A percentile compares a stretch with the other conserved stretches of the same genome.
These are phyloP conservation scores for Glycine tomentella DNA, from an alignment of 306 rosid species.

Conservation along the genomic window DNA sequence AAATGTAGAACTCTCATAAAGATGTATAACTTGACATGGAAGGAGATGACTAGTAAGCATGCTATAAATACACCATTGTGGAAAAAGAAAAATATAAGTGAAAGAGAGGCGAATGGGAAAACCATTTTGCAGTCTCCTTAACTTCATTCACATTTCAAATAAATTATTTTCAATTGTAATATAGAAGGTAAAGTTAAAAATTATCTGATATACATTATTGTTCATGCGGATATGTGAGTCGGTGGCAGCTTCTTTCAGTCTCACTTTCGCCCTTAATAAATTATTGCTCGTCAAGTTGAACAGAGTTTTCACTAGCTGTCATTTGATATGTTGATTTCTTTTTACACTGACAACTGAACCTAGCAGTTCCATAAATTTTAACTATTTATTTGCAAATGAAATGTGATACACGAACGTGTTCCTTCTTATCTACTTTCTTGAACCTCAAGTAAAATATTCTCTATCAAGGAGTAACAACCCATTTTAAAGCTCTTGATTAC, in stretches of 20 bases:
- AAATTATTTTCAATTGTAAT: no score
- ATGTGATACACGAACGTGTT: background rate
- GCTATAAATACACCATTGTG: no score
- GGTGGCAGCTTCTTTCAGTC: background rate
- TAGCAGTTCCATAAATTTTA: background rate
- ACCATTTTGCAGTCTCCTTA: no score
- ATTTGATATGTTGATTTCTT: slow-evolving; percentile 26
- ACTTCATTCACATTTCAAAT: no score
- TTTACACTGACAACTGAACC: slow-evolving; percentile 34
- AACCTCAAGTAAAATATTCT: slow-evolving; percentile 2
- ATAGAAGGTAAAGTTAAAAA: no score
- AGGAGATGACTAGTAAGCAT: no score
- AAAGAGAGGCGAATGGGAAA: no score
- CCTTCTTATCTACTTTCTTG: slow-evolving; percentile 22
- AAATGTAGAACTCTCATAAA: no score
- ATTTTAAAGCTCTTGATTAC: background rate
- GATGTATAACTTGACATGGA: no score
- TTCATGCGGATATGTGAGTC: slow-evolving; percentile 15
- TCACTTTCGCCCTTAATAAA: slow-evolving; percentile 28
- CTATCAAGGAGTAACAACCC: background rate
- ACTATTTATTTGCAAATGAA: slow-evolving; percentile 8
- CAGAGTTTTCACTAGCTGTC: slow-evolving; percentile 40
- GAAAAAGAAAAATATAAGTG: no score
- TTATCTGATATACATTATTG: background rate
- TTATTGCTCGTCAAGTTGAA: slow-evolving; percentile 20